Evolutionary conservation across 805 yeast genomes (phyloP).

Genomic region (Danielia reshetovae): DNA sequence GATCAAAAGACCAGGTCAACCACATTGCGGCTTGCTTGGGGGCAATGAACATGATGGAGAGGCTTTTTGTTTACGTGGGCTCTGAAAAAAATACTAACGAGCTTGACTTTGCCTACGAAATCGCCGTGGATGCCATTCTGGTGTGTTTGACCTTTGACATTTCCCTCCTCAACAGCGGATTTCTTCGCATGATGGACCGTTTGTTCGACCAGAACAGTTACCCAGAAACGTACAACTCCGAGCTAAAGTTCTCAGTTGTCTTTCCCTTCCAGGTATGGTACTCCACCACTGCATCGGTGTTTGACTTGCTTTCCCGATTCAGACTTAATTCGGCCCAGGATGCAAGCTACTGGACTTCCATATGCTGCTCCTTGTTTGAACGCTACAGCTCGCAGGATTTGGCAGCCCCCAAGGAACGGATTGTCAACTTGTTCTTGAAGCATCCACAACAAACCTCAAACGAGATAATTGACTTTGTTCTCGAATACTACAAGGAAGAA

Average conservation of each 20-base stretch:
- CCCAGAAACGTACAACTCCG: constrained; percentile 8
- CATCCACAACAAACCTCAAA: constrained; percentile 35
- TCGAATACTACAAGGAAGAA: constrained; percentile 45
- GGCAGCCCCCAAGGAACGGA: constrained; percentile 39
- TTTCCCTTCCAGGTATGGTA: constrained; percentile 43
- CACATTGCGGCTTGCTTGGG: constrained; percentile 24
- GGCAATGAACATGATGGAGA: constrained; percentile 34
- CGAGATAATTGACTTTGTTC: constrained; percentile 38
- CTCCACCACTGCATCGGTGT: constrained; percentile 35
- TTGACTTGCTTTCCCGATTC: constrained; percentile 29
- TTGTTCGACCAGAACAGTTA: constrained; percentile 29
- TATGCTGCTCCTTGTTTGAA: constrained; percentile 31
- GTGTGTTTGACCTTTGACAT: constrained; percentile 10
- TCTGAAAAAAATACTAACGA: constrained; percentile 2
- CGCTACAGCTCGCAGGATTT: constrained; percentile 30
- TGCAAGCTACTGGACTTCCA: constrained; percentile 28
- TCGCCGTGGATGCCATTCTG: not conserved
- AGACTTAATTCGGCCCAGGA: constrained; percentile 25
- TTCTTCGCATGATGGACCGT: constrained; percentile 37
- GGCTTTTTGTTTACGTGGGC: constrained; percentile 15
- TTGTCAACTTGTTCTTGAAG: constrained; percentile 39
- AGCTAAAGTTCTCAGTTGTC: constrained; percentile 17
- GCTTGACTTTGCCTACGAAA: constrained; percentile 13
- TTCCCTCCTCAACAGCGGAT: constrained; percentile 36
- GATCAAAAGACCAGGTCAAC: constrained; percentile 1